phyloP scores from a whole-genome alignment of 1,284 basidiomycete genomes.

The Fereydounia khargensis region DNA sequence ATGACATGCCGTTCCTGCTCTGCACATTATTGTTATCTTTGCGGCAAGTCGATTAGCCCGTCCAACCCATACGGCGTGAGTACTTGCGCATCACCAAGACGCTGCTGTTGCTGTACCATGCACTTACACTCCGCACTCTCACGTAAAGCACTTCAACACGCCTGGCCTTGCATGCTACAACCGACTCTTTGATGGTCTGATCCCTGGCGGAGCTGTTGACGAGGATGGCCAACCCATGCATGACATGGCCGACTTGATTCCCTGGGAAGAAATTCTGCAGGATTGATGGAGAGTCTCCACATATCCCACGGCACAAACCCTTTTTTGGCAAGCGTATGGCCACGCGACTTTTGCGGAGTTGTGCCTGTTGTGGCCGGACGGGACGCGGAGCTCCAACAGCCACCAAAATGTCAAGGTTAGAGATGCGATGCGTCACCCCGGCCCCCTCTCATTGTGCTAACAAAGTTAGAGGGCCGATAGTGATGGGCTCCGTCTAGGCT shows the following conservation, averaged over 20 bases:
- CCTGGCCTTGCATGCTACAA: slow-evolving; percentile 23
- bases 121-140: neutral
- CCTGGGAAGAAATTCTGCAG: neutral
- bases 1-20: slow-evolving; percentile 36
- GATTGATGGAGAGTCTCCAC: no score
- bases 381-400: no score
- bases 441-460: no score
- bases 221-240: neutral
- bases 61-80: slow-evolving; percentile 20
- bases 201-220: neutral
- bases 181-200: slow-evolving; percentile 19
- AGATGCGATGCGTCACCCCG: no score
- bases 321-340: no score
- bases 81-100: no score
- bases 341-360: no score
- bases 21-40: slow-evolving; percentile 38
- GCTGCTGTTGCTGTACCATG: neutral
- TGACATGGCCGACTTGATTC: neutral
- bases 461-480: no score
- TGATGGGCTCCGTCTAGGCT: no score
- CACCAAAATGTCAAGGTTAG: no score
- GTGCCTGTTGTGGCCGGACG: no score
- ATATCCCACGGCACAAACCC: no score
- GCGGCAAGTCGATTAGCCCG: slow-evolving; percentile 22
- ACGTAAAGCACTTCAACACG: slow-evolving; percentile 16